These are phyloP conservation scores for Protomyces lactucae-debilis DNA, from an alignment of 1,139 yeast species.

Conservation along the genomic window DNA sequence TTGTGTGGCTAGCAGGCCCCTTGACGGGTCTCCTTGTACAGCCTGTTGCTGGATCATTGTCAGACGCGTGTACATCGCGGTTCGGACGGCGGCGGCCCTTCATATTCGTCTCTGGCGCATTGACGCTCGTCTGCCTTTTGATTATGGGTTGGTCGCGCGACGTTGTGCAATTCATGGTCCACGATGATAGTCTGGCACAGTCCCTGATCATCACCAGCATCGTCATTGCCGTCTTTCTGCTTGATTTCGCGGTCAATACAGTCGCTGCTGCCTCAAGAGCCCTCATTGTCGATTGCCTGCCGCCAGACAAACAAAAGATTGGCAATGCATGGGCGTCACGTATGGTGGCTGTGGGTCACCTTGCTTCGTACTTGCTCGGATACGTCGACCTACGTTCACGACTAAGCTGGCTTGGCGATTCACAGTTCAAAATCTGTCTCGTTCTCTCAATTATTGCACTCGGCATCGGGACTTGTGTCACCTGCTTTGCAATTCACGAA, in stretches of 20 bases:
- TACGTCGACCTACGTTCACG: slow-evolving; percentile 42
- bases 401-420: slow-evolving; percentile 43
- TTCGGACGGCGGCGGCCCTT: slow-evolving; percentile 55
- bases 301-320: slow-evolving; percentile 47
- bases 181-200: slow-evolving; percentile 34
- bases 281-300: slow-evolving; percentile 31
- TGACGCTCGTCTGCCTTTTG: slow-evolving; percentile 46
- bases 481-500: slow-evolving; percentile 45
- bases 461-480: slow-evolving; percentile 41
- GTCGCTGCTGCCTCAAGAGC: slow-evolving; percentile 39
- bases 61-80: slow-evolving; percentile 47
- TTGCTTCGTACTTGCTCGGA: slow-evolving; percentile 51
- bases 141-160: slow-evolving; percentile 49
- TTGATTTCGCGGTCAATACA: slow-evolving; percentile 53
- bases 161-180: slow-evolving; percentile 34
- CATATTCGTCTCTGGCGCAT: slow-evolving; percentile 50
- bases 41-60: slow-evolving; percentile 54
- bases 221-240: slow-evolving; percentile 42
- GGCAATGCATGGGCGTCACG: slow-evolving; percentile 74
- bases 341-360: slow-evolving; percentile 56
- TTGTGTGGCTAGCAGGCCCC: slow-evolving; percentile 63
- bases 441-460: slow-evolving; percentile 46
- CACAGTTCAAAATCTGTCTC: slow-evolving; percentile 52
- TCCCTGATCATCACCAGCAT: slow-evolving; percentile 12
- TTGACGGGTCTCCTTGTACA: slow-evolving; percentile 56